Conservation (phyloP, 352 stramenopile genomes). For the Pythium biforme region DNA sequence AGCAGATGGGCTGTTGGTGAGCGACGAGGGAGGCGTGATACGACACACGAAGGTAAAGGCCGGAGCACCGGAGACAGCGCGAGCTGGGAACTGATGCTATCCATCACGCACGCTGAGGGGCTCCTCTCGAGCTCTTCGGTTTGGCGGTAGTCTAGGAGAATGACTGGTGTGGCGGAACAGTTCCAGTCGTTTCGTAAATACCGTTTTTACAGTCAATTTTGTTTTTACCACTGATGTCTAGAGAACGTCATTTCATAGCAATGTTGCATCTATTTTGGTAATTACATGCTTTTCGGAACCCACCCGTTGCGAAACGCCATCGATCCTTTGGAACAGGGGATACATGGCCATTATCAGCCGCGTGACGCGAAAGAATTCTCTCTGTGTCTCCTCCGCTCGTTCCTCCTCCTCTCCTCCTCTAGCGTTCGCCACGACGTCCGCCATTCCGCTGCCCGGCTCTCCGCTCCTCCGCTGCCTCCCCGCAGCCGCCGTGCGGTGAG, state of each 20-base stretch:
- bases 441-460: background rate
- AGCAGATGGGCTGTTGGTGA: constrained; percentile 71
- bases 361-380: background rate
- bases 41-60: constrained; percentile 7
- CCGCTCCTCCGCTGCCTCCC: constrained; percentile 1
- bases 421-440: constrained; percentile 2
- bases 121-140: too few relatives aligned
- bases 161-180: constrained; percentile 10
- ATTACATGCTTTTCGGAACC: constrained; percentile 3
- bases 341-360: constrained; percentile 1
- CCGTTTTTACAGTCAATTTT: constrained; percentile 1
- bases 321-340: constrained; percentile 1
- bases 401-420: background rate
- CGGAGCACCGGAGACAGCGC: background rate
- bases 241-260: background rate
- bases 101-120: too few relatives aligned
- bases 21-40: constrained; percentile 28
- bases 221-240: background rate
- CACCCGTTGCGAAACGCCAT: constrained; percentile 20
- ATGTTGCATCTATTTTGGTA: background rate
- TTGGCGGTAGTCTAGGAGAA: too few relatives aligned
- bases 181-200: constrained; percentile 3
- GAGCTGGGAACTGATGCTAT: constrained; percentile 29
- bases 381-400: background rate
- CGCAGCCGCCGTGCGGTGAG: constrained; percentile 5